phyloP scores from a whole-genome alignment of 2,329 filamentous ascomycete species.

The Xylaria sp. region DNA sequence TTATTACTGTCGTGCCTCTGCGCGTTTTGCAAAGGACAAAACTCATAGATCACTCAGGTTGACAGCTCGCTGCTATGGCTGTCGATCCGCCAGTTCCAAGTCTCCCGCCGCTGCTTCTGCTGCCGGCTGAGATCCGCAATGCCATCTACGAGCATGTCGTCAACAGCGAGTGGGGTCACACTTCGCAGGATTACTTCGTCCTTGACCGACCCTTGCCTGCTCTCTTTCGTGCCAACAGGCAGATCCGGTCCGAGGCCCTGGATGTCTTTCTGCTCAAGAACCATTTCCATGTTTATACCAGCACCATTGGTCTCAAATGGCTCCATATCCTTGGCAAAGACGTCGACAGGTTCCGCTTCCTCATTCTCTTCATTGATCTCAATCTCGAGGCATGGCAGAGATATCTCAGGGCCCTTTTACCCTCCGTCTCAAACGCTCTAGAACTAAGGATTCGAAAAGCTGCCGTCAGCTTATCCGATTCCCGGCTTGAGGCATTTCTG shows the following conservation, averaged over 20 bases:
- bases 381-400: slow-evolving; percentile 23
- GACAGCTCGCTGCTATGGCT: slow-evolving; percentile 19
- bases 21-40: not conserved
- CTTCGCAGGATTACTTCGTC: slow-evolving; percentile 32
- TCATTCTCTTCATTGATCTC: slow-evolving; percentile 36
- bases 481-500: slow-evolving; percentile 8
- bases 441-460: slow-evolving; percentile 34
- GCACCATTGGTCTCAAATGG: slow-evolving; percentile 34
- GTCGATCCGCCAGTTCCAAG: not conserved
- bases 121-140: slow-evolving; percentile 36
- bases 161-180: slow-evolving; percentile 29
- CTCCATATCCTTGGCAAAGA: slow-evolving; percentile 34
- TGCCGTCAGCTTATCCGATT: slow-evolving; percentile 23
- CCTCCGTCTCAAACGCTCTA: slow-evolving; percentile 24
- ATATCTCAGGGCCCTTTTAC: slow-evolving; percentile 32
- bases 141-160: slow-evolving; percentile 34
- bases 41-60: not conserved
- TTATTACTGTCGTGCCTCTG: not conserved
- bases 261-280: slow-evolving; percentile 38
- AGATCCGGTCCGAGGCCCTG: slow-evolving; percentile 36
- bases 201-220: slow-evolving; percentile 36
- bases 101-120: slow-evolving; percentile 10
- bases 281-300: slow-evolving; percentile 38
- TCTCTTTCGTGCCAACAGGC: slow-evolving; percentile 35
- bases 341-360: slow-evolving; percentile 33